Evolutionary conservation across 306 rosid genomes (phyloP).

Genomic region (Aeschynomene evenia): DNA sequence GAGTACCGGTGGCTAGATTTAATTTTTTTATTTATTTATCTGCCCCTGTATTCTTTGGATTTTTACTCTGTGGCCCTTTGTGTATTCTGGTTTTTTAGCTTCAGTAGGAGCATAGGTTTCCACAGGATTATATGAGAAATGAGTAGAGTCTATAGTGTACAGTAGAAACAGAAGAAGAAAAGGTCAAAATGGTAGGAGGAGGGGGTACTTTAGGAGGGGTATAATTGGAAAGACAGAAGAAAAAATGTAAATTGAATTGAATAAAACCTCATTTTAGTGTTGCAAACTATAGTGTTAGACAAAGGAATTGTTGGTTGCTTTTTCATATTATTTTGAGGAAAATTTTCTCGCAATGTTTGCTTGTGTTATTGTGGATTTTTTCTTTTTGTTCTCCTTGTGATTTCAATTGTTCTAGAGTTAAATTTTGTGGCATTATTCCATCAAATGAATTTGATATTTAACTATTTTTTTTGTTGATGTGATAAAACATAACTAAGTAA

Average conservation of each 20-base stretch:
- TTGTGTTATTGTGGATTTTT: neutral
- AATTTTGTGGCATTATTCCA: no score
- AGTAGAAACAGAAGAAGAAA: slow-evolving; percentile 4
- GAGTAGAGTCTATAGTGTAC: slow-evolving; percentile 5
- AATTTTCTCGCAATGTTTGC: neutral
- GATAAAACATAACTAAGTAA: no score
- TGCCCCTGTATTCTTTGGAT: slow-evolving; percentile 10
- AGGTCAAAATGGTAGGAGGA: neutral
- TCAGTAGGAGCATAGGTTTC: slow-evolving; percentile 31
- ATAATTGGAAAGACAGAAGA: neutral
- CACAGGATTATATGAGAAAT: slow-evolving; percentile 9
- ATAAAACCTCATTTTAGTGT: neutral
- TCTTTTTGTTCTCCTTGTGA: neutral
- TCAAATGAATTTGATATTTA: no score
- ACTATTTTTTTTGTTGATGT: no score
- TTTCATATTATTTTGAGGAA: no score
- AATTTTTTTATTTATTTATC: neutral
- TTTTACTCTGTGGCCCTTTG: neutral
- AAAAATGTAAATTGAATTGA: slow-evolving; percentile 25
- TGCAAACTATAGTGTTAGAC: neutral
- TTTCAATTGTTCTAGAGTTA: no score
- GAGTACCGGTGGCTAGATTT: slow-evolving; percentile 25
- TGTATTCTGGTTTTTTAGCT: slow-evolving; percentile 1
- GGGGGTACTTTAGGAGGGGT: no score
- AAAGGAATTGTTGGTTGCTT: neutral